A percentile compares a stretch with the other conserved stretches of the same genome.
These are phyloP conservation scores for Aegle marmelos DNA, from an alignment of 345 rosid species.

Conservation along the genomic window DNA sequence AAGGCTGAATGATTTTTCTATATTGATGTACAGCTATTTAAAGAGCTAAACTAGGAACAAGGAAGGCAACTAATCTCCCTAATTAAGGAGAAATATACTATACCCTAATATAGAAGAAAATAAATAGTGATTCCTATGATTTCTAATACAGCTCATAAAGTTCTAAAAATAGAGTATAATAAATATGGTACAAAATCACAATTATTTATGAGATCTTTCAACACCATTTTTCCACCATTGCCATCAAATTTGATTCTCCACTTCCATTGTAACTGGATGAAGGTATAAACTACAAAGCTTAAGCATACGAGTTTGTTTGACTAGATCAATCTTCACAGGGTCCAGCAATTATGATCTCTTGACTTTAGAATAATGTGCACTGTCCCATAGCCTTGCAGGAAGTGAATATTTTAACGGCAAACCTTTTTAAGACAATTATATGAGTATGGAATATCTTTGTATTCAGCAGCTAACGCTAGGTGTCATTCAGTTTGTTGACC, in stretches of 20 bases:
- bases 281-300: background rate
- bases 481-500: constrained; percentile 5
- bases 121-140: too few species aligned
- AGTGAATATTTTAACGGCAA: background rate
- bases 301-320: background rate
- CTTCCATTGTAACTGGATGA: background rate
- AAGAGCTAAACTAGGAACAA: too few species aligned
- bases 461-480: background rate
- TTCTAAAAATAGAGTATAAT: too few species aligned
- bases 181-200: too few species aligned
- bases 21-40: too few species aligned
- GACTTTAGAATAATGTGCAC: background rate
- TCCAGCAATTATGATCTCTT: background rate
- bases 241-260: background rate
- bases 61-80: too few species aligned
- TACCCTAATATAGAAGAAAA: too few species aligned
- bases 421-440: background rate
- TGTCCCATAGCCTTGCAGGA: background rate
- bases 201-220: too few species aligned
- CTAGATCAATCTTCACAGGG: background rate
- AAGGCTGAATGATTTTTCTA: too few species aligned
- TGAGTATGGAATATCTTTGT: background rate
- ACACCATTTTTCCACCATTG: background rate
- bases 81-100: too few species aligned
- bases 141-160: too few species aligned